Conservation (phyloP, 2,329 filamentous ascomycete genomes). For the Xenoacremonium recifei region DNA sequence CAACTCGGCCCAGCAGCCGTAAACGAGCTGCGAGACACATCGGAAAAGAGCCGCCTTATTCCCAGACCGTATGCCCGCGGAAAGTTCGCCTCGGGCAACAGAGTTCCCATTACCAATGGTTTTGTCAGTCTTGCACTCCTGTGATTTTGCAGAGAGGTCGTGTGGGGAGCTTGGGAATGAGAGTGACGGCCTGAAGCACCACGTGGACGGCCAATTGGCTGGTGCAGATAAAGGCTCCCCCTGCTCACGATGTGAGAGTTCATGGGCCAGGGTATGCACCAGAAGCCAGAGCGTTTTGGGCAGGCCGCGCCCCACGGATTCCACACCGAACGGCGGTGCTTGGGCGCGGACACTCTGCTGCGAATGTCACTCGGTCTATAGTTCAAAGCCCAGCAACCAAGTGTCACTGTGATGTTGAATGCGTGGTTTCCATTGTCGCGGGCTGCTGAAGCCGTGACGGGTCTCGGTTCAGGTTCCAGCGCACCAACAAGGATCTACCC, state of each 20-base stretch:
- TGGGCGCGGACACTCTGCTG: not conserved
- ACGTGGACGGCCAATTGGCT: slow-evolving; percentile 1
- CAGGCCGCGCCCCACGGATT: not conserved
- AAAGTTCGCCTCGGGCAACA: too few species aligned
- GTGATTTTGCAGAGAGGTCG: not conserved
- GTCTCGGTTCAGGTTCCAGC: too few species aligned
- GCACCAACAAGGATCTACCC: not conserved
- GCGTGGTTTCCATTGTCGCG: too few species aligned
- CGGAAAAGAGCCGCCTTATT: too few species aligned
- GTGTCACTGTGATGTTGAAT: too few species aligned
- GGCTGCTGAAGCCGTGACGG: too few species aligned
- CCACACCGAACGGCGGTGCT: not conserved
- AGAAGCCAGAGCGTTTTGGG: not conserved
- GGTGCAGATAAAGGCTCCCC: not conserved
- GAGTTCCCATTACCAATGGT: not conserved
- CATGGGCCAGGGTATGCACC: not conserved
- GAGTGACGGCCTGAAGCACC: not conserved
- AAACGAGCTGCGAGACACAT: too few species aligned
- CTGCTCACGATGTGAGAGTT: not conserved
- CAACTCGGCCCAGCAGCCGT: too few species aligned
- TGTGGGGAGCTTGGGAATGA: not conserved
- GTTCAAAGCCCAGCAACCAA: too few species aligned
- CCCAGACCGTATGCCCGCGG: too few species aligned
- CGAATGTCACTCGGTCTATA: not conserved
- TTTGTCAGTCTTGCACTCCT: not conserved